Evolutionary conservation across 495 filamentous ascomycete genomes (phyloP), one percentile per base, ranked within the genome.

Genomic region (Xylaria sp.): DNA sequence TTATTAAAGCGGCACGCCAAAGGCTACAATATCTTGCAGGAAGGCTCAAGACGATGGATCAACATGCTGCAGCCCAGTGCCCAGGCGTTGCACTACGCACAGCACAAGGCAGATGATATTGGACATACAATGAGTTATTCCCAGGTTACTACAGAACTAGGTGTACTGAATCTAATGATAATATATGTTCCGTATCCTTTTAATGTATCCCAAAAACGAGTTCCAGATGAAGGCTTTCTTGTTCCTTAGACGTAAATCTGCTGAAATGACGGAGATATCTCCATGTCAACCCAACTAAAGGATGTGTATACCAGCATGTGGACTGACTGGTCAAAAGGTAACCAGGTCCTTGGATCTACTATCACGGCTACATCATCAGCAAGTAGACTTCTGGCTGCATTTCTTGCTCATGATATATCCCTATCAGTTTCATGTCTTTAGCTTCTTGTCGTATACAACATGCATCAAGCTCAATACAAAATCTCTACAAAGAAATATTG

Each of bases 341-440:
- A 31, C 64, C 35, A 40, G 46, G 52, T 67, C 3, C 64, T 67
- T 21, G 46, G 43, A 21, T 67, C 64, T 24, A 67, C 46, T 2
- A 67, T 67, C 46, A 67, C 64, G 29, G 1, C 55, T 24, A 53
- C 44, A 14, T 53, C 64, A 15, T 40, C 33, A 46, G 29, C 2
- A 19, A 55, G 46, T 17, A 53, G 40, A 26, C n/a, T 67, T 3
- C 46, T 67, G 41, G 24, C 46, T 21, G 46, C 64, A n/a, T 50
- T 67, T 40, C 46, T 67, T 19, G 31, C 64, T 15, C 40, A 55
- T 21, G 55, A 53, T 55, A 21, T 67, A 35, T 67, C 64, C 7
- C 64, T 69, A 46, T 44, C 67, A n/a, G 41, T 61, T 12, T 46
- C 55, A 40, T 40, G 62, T 14, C 57, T 69, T 26, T 69, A 57